Base-by-base conservation (phyloP, 805 yeast species). In the Lachancea quebecensis region DNA sequence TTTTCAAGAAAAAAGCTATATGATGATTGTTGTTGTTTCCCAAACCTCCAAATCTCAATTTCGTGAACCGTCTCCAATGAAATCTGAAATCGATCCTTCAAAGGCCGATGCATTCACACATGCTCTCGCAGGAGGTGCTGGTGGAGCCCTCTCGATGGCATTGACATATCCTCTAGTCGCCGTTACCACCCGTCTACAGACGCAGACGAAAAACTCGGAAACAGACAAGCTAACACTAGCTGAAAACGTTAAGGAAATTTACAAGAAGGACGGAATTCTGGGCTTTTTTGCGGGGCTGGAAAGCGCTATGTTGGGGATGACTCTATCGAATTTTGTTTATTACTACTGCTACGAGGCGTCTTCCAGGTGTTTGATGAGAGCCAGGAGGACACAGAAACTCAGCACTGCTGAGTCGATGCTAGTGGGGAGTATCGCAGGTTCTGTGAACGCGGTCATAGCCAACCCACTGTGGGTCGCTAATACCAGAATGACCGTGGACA, bases 391-490 rank as follows among this genome's bases (percentile, higher is more conserved):
- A 21, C 38, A 37, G 38, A 79, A 78, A 2, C 61, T 81, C 54
- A 67, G 78, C 25, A 79, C 95, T 1, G 43, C 72, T 4, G 89
- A 87, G 65, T 77, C 87, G 44, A 82, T 88, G 55, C 48, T 74
- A 5, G 81, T 89, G 2, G 95, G 97, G 25, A 82, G 93, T 1
- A 72, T 86, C 57, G 95, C 96, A 2, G 96, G 97, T 0, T 76
- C 89, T 9, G 77, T 88, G 33, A 88, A 96, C 2, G 85, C 89
- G 41, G 69, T 85, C 16, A 73, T 81, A 10, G 81, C 95, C 10
- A 89, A 89, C 63, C 97, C 97, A 18, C 79, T 87, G 54, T 89
- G 97, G 97, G 95, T 89, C 37, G 93, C 95, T 38, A 89, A 89
- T 62, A 89, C 97, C 2, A 75, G 96, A 59, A 79, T 83, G 77